Evolutionary conservation across 139 green algal species (phyloP).

Genomic region (Closterium sp.): DNA sequence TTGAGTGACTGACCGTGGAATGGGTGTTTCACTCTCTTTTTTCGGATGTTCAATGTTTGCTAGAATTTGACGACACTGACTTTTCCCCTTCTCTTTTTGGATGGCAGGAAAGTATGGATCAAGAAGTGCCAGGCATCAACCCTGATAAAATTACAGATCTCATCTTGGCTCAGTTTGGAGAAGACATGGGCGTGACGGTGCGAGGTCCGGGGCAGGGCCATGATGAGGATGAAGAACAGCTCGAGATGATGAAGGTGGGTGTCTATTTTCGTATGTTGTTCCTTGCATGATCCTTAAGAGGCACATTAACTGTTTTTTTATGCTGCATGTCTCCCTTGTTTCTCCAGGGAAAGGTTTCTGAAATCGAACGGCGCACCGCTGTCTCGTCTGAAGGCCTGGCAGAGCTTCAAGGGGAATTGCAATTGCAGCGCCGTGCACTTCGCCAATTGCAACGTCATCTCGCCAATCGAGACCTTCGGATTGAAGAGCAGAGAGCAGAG

Average conservation of each 20-base stretch:
- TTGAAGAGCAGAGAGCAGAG: neutral
- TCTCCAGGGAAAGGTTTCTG: neutral
- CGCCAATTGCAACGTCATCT: neutral
- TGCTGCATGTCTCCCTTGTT: neutral
- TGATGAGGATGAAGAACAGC: neutral
- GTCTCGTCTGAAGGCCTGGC: neutral
- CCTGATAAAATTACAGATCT: neutral
- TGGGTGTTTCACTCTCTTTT: too few relatives aligned
- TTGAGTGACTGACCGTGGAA: too few relatives aligned
- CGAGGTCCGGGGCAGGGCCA: neutral
- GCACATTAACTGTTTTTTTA: neutral
- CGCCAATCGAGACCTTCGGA: neutral
- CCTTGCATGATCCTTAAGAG: too few relatives aligned
- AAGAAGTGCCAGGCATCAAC: neutral
- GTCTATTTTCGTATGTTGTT: too few relatives aligned
- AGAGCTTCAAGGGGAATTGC: neutral
- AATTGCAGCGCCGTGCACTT: neutral
- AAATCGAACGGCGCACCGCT: neutral
- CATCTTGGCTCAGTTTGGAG: neutral
- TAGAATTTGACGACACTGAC: too few relatives aligned
- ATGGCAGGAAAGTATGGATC: neutral
- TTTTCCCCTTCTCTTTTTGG: neutral
- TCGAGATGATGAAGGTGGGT: neutral
- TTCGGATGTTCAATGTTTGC: too few relatives aligned
- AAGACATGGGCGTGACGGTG: neutral